A percentile compares a stretch with the other conserved stretches of the same genome.
These are phyloP conservation scores for Pseudogymnoascus sp. DNA, from an alignment of 2,329 filamentous ascomycete species.

Conservation along the genomic window DNA sequence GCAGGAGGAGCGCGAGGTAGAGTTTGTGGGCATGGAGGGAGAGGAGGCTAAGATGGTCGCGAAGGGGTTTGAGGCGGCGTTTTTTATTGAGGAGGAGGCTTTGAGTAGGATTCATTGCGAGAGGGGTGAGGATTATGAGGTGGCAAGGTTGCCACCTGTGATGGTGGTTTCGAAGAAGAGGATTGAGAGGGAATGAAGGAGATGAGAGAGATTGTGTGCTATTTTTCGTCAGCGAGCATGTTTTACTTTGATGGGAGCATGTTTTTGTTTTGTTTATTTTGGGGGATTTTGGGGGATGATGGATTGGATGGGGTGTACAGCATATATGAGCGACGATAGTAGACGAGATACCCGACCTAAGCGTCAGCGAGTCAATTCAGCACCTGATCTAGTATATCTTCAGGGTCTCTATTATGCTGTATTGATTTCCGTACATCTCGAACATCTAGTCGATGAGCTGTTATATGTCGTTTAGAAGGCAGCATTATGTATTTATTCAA, in stretches of 20 bases:
- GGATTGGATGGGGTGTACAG: background rate
- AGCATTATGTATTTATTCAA: background rate
- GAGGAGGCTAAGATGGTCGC: slow-evolving; percentile 20
- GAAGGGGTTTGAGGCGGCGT: slow-evolving; percentile 23
- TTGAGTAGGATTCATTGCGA: slow-evolving; percentile 19
- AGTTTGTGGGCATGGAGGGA: slow-evolving; percentile 16
- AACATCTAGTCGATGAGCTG: background rate
- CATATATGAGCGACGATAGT: slow-evolving; percentile 1
- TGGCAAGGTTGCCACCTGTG: slow-evolving; percentile 20
- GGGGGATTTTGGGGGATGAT: background rate
- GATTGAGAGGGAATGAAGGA: background rate
- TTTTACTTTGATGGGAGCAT: background rate
- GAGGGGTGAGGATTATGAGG: slow-evolving; percentile 17
- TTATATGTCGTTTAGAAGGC: background rate
- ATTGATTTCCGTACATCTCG: background rate
- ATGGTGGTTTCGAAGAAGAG: slow-evolving; percentile 16
- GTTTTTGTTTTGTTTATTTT: background rate
- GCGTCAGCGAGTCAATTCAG: background rate
- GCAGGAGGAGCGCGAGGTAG: slow-evolving; percentile 12
- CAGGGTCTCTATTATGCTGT: background rate
- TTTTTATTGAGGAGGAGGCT: slow-evolving; percentile 20
- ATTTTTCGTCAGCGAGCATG: background rate
- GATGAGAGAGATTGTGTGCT: background rate
- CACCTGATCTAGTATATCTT: background rate
- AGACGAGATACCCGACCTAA: slow-evolving; percentile 1